Percentiles rank a stretch among this genome's conserved stretches.
phyloP scores from a whole-genome alignment of 1,139 yeast species.

The Yamadazyma dushanensis region DNA sequence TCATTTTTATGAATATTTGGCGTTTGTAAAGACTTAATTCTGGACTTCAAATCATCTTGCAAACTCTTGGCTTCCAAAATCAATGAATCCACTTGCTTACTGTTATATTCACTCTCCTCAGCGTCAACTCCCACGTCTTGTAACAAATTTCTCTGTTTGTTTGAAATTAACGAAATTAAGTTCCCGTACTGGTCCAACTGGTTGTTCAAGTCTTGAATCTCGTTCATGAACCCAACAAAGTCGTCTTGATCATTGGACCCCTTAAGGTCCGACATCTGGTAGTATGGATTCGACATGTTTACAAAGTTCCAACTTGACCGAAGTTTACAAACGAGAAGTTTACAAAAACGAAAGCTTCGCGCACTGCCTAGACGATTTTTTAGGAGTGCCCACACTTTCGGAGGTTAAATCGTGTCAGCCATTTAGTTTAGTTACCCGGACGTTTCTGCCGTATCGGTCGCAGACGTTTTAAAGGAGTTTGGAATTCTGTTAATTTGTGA shows the following conservation, averaged over 20 bases:
- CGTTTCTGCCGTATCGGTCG: too few relatives aligned
- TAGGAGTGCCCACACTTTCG: too few relatives aligned
- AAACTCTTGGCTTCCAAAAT: constrained; percentile 78
- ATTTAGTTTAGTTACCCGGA: too few relatives aligned
- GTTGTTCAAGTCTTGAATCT: constrained; percentile 78
- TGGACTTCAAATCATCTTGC: constrained; percentile 70
- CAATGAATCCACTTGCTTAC: constrained; percentile 75
- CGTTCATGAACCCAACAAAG: constrained; percentile 77
- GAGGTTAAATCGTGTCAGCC: too few relatives aligned
- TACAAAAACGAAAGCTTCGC: too few relatives aligned
- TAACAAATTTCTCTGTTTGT: constrained; percentile 77
- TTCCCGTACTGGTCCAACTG: constrained; percentile 79
- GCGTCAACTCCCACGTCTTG: constrained; percentile 77
- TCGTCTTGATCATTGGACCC: constrained; percentile 44
- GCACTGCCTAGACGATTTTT: too few relatives aligned
- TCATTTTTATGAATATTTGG: constrained; percentile 67
- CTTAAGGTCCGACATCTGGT: constrained; percentile 37
- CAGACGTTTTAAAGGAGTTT: too few relatives aligned
- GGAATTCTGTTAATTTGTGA: too few relatives aligned
- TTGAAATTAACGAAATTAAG: constrained; percentile 74
- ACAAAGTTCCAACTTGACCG: too few relatives aligned
- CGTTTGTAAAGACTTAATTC: constrained; percentile 73
- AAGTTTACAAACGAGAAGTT: too few relatives aligned
- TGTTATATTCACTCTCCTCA: constrained; percentile 69
- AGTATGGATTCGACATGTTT: constrained; percentile 31